Evolutionary conservation across 768 basidiomycete genomes (phyloP), one percentile per base, ranked within the genome.

Genomic region (Serpula lacrymans): DNA sequence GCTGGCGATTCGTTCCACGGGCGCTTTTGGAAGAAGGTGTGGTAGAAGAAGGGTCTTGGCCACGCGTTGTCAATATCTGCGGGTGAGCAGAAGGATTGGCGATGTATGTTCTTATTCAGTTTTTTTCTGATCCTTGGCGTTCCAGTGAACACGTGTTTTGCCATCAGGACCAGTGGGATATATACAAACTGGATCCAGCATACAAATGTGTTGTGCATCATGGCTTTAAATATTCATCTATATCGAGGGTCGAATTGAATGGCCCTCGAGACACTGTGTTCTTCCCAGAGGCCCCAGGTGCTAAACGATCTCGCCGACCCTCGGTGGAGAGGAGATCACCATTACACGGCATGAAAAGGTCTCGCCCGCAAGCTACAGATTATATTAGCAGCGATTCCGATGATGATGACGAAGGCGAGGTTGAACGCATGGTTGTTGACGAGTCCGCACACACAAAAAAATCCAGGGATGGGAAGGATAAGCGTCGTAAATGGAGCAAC

Each of bases 131-230:
- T 45, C 43, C 17, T 36, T 51, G 29, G 40, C 42, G 41, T 45
- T 27, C 18, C 46, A 82, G 82, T 8, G 63, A 75, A 60, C 55
- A 59, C 1, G 59, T 75, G 38, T 57, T 73, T 43, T 75, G 74
- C 54, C 74, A 75, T 14, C 83, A 84, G 55, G 84, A 89, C 25
- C 86, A 88, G 57, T 90, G 88, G 88, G 88, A 90, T 46, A 80
- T 89, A 21, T 82, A 88, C 64, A 89, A 88, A 54, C 71, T 90
- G 6, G 88, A 90, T 53, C 78, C 82, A 3, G 58, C 61, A n/a
- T 89, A 89, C 49, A 73, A 76, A 17, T 90, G 87, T 53, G 60
- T 65, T 42, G 78, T 87, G 7, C 72, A 63, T 23, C 56, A 57
- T 24, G 60, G 63, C 38, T 72, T 75, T 7, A 58, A 65, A 34